Conservation (phyloP, 1,284 basidiomycete genomes). For the Hemileia vastatrix region DNA sequence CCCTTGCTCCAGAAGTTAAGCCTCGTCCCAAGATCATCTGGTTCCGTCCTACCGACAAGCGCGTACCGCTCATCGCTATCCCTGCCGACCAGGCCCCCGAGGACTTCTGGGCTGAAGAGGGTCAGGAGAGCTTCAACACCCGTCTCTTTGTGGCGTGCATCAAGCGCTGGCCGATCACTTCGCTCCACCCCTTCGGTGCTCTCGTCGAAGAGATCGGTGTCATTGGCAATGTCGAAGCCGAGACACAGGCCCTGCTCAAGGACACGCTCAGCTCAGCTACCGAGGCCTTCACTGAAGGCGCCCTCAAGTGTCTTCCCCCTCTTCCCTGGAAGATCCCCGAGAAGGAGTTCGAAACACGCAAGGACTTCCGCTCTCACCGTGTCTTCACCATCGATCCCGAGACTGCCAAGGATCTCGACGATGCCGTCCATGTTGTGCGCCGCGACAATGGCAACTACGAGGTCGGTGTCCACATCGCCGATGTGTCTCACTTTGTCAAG, state of each 20-base stretch:
- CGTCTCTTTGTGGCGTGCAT: constrained; percentile 41
- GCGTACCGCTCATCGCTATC: constrained; percentile 42
- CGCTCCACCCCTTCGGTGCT: constrained; percentile 43
- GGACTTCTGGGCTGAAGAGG: constrained; percentile 39
- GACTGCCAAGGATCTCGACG: constrained; percentile 38
- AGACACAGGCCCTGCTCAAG: constrained; percentile 39
- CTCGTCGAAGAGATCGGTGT: constrained; percentile 41
- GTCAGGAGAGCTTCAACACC: constrained; percentile 35
- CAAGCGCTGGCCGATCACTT: constrained; percentile 45
- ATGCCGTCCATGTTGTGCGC: constrained; percentile 33
- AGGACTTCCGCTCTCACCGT: constrained; percentile 32
- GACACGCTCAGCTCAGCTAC: constrained; percentile 35
- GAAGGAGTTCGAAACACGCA: constrained; percentile 32
- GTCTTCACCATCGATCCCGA: constrained; percentile 39
- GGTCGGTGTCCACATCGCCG: constrained; percentile 41
- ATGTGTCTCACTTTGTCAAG: constrained; percentile 38
- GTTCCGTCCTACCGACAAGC: constrained; percentile 44
- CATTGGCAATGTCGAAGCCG: constrained; percentile 39
- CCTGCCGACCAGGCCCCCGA: constrained; percentile 42
- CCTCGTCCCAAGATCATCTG: constrained; percentile 45
- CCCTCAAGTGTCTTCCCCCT: constrained; percentile 36
- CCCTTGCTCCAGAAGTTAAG: constrained; percentile 54
- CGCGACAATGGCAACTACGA: constrained; percentile 29
- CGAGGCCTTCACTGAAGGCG: too few species aligned
- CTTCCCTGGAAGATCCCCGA: constrained; percentile 35